These are phyloP conservation scores for Rhizopus delemar DNA, from an alignment of 371 early-diverging fungal genomes.

Conservation along the genomic window DNA sequence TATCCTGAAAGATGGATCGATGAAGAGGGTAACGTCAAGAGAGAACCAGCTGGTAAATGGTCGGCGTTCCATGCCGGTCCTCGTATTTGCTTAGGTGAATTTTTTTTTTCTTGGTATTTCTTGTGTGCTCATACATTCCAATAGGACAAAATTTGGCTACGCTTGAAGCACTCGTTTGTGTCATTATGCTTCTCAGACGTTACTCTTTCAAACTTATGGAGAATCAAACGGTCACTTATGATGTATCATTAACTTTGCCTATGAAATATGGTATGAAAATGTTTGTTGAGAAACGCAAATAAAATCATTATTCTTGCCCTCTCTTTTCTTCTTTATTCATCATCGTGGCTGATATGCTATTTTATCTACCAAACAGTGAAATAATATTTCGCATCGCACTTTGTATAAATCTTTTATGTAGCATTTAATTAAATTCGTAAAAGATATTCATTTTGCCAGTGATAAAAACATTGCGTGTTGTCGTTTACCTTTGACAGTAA, in stretches of 20 bases:
- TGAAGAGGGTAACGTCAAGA: constrained; percentile 23
- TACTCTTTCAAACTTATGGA: constrained; percentile 46
- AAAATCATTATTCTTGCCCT: neutral
- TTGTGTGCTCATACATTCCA: neutral
- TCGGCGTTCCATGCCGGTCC: constrained; percentile 65
- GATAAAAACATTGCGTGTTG: too few species aligned
- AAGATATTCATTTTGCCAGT: too few species aligned
- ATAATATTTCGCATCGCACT: too few species aligned
- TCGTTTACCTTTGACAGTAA: too few species aligned
- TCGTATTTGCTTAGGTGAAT: constrained; percentile 61
- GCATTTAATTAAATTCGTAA: too few species aligned
- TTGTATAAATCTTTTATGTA: too few species aligned
- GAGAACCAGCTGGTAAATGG: constrained; percentile 32
- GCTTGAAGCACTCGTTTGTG: constrained; percentile 46
- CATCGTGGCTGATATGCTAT: too few species aligned
- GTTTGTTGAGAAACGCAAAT: constrained; percentile 25
- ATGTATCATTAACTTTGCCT: constrained; percentile 48
- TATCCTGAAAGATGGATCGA: constrained; percentile 60
- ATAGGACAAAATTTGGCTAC: constrained; percentile 53
- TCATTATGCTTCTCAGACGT: constrained; percentile 40
- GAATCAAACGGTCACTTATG: constrained; percentile 38
- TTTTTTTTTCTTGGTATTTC: neutral
- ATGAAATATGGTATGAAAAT: constrained; percentile 53
- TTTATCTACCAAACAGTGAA: too few species aligned
- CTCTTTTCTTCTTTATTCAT: too few species aligned